These are phyloP conservation scores for Neurospora sp. DNA, from an alignment of 2,329 filamentous ascomycete species.

Conservation along the genomic window DNA sequence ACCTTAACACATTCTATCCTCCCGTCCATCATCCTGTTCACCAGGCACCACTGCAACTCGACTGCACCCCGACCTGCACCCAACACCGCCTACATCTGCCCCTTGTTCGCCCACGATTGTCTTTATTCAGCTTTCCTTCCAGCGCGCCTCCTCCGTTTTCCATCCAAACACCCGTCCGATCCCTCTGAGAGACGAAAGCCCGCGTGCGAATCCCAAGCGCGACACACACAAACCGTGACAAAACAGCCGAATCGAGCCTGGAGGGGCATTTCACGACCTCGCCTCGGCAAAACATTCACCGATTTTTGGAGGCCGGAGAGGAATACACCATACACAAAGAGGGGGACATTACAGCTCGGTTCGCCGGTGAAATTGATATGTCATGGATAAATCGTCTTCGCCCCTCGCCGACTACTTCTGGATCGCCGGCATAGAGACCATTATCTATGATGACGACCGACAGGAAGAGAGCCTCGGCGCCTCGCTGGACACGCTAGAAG, in stretches of 20 bases:
- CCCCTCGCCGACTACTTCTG: conserved; percentile 68
- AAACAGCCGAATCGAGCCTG: conserved; percentile 1
- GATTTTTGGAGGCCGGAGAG: background rate
- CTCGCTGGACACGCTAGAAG: conserved; percentile 35
- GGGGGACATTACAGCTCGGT: background rate
- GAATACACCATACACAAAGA: background rate
- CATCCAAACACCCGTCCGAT: background rate
- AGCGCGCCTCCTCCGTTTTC: background rate
- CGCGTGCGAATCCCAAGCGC: background rate
- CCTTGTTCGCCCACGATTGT: background rate
- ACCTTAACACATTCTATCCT: background rate
- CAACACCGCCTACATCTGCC: background rate
- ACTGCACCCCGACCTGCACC: background rate
- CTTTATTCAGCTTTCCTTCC: background rate
- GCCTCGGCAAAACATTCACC: background rate
- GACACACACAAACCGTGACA: background rate
- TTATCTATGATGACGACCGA: conserved; percentile 48
- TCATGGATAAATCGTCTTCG: conserved; percentile 52
- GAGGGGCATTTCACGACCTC: background rate
- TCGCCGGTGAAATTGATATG: conserved; percentile 20
- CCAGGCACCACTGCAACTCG: background rate
- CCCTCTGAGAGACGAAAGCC: background rate
- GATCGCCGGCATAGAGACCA: conserved; percentile 62
- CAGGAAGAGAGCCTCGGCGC: conserved; percentile 2
- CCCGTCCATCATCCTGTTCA: background rate